Base-by-base conservation (phyloP, 1,284 basidiomycete species). In the Apiotrichum akiyoshidainum region DNA sequence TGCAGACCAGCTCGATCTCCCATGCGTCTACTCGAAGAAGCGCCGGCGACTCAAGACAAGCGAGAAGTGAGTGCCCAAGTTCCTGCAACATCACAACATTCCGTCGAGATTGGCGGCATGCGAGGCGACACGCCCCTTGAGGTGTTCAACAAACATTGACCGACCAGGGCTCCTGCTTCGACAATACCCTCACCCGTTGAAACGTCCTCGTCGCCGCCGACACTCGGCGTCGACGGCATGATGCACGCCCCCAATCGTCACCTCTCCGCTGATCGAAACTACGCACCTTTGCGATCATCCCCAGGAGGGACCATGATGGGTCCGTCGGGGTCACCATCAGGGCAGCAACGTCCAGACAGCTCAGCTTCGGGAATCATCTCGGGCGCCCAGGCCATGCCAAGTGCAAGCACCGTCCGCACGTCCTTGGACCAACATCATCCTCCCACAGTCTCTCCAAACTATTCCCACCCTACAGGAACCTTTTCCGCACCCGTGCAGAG, bases 11-110 rank as follows among this genome's bases (percentile, higher is more conserved):
- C 40, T 55, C 11, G 40, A 55, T 26, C 46, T 55, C 12, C 54
- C 54, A 33, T 55, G 54, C 46, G 46, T 46, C 12, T 55, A 55
- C 54, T 50, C 48, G 37, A 48, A 35, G 16, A 55, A 55, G 26
- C 54, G 54, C n/a, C 16, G 46, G 21, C 46, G 46, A 12, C 37
- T 55, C 17, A 47, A 47, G 37, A 37, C 54, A 1, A 21, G 39
- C 22, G 39, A 40, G 11, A 13, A 22, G 45, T 46, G 26, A 26
- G 45, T 4, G 26, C 26, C 26, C 7, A 31, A 31, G 26, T 31
- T 31, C 26, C 26, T 4, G 7, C 3, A 4, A 7, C 26, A 31
- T 31, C 26, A 31, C 26, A 3, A 31, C 26, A 31, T 31, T 31
- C 26, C 26, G 26, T 31, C 26, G 7, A 31, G 26, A 31, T 31